phyloP scores from a whole-genome alignment of 179 eudicot genomes.

The Amaranthus tricolor region DNA sequence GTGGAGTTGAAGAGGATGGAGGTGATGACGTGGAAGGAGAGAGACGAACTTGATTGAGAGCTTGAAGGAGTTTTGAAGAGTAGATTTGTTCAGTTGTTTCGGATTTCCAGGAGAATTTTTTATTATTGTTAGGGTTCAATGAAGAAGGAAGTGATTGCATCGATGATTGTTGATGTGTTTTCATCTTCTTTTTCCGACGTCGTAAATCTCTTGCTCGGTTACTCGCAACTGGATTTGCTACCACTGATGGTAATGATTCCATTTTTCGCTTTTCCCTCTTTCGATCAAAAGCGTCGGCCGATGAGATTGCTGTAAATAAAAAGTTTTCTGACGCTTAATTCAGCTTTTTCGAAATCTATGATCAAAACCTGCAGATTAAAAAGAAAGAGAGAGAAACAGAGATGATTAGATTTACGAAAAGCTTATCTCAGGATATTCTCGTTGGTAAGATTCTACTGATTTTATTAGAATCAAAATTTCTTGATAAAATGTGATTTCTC shows the following conservation, averaged over 20 bases:
- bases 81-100: constrained; percentile 62
- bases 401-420: constrained; percentile 20
- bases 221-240: constrained; percentile 28
- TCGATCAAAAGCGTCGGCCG: background rate
- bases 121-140: constrained; percentile 19
- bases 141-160: constrained; percentile 16
- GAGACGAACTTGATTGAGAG: constrained; percentile 56
- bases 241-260: constrained; percentile 25
- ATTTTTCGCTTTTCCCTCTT: constrained; percentile 13
- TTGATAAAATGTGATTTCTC: constrained; percentile 11
- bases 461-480: constrained; percentile 8
- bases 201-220: constrained; percentile 35
- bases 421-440: constrained; percentile 28
- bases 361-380: constrained; percentile 26
- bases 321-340: constrained; percentile 14
- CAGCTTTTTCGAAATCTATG: constrained; percentile 5
- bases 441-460: constrained; percentile 21
- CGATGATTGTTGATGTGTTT: constrained; percentile 24
- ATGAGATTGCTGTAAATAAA: background rate
- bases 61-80: constrained; percentile 66
- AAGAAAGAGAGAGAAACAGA: constrained; percentile 1
- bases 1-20: constrained; percentile 34
- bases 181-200: constrained; percentile 47
- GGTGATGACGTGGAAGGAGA: constrained; percentile 26
- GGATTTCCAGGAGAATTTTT: constrained; percentile 58